Percentiles rank a stretch among this genome's conserved stretches.
These are phyloP conservation scores for Daldinia decipiens DNA, from an alignment of 495 filamentous ascomycete genomes.

Conservation along the genomic window DNA sequence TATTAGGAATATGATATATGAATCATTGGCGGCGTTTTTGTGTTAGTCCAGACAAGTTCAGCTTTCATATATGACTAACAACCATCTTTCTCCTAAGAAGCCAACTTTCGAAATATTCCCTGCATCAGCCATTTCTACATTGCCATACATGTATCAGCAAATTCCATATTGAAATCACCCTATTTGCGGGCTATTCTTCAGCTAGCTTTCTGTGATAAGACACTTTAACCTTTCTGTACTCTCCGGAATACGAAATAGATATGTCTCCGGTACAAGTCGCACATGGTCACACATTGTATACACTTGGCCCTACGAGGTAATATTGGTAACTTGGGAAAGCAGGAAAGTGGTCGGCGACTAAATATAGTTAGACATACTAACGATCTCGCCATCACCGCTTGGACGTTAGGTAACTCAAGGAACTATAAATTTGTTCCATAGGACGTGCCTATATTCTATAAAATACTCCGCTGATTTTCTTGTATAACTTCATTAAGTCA, in stretches of 20 bases:
- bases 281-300: constrained; percentile 1
- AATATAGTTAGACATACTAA: constrained; percentile 2
- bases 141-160: background rate
- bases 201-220: background rate
- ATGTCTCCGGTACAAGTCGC: constrained; percentile 12
- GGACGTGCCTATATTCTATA: background rate
- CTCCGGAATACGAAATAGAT: background rate
- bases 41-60: background rate
- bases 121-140: background rate
- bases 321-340: no score
- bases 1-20: background rate
- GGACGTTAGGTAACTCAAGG: background rate
- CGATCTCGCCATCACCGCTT: background rate
- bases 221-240: constrained; percentile 24
- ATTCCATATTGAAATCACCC: background rate
- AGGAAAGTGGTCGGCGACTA: constrained; percentile 11
- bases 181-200: background rate
- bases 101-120: background rate
- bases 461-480: background rate
- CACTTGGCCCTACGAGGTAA: background rate
- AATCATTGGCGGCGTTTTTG: background rate
- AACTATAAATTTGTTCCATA: background rate
- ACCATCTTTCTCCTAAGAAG: background rate
- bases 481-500: background rate
- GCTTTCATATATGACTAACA: background rate